phyloP scores from a whole-genome alignment of 176 grass and related monocot species.

The Rhynchospora pubera region DNA sequence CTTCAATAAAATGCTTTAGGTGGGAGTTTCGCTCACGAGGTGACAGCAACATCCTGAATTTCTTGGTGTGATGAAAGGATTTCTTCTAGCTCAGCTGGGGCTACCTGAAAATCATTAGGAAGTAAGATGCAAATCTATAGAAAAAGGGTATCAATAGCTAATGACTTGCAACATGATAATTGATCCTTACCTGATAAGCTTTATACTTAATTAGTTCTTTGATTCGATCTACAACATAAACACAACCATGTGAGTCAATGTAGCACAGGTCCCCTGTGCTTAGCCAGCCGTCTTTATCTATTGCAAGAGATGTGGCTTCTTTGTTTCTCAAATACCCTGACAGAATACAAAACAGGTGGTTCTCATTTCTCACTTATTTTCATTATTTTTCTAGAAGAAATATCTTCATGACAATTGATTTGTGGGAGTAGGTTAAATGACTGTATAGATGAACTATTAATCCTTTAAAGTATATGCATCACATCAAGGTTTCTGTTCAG shows the following conservation, averaged over 20 bases:
- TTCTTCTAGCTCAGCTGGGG: slow-evolving; percentile 49
- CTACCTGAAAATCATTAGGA: slow-evolving; percentile 23
- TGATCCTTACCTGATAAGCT: slow-evolving; percentile 45
- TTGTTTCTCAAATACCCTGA: slow-evolving; percentile 38
- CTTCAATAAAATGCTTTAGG: neutral
- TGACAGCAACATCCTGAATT: slow-evolving; percentile 39
- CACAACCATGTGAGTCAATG: slow-evolving; percentile 25
- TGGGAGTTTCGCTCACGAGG: slow-evolving; percentile 16
- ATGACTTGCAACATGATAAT: neutral
- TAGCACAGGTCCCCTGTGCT: slow-evolving; percentile 47
- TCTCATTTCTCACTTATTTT: neutral
- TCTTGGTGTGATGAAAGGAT: slow-evolving; percentile 26
- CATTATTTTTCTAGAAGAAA: neutral
- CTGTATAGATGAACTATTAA: neutral
- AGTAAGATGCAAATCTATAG: neutral
- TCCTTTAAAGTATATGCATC: neutral
- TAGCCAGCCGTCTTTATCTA: slow-evolving; percentile 31
- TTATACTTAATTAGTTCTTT: slow-evolving; percentile 60
- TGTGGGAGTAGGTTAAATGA: neutral
- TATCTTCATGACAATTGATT: neutral
- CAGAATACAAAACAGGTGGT: neutral
- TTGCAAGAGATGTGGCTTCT: slow-evolving; percentile 32
- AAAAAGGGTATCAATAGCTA: neutral
- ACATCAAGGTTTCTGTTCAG: neutral
- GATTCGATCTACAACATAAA: slow-evolving; percentile 48